phyloP scores from a whole-genome alignment of 2,329 filamentous ascomycete species.

The Aureobasidium melanogenum region DNA sequence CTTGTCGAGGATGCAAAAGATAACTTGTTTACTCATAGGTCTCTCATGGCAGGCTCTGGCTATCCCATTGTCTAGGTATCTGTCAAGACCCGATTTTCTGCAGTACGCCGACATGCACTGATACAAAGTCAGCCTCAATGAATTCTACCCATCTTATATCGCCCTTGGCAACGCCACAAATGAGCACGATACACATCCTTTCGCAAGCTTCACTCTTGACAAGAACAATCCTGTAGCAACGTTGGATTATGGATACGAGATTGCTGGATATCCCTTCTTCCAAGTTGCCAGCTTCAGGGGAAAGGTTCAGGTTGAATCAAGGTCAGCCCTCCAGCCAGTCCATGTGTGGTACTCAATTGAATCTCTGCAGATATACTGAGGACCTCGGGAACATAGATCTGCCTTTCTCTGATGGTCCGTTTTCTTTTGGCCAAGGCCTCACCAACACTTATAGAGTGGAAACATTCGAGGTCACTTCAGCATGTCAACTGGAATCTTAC shows the following conservation, averaged over 20 bases:
- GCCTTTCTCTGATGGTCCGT: conserved; percentile 27
- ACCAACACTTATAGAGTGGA: conserved; percentile 31
- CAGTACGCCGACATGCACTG: neutral
- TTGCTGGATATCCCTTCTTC: conserved; percentile 28
- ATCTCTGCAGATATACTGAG: conserved; percentile 23
- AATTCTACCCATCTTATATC: neutral
- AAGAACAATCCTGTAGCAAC: conserved; percentile 14
- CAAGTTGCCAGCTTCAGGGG: conserved; percentile 20
- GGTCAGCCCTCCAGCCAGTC: conserved; percentile 15
- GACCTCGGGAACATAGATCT: conserved; percentile 22
- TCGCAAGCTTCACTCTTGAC: neutral
- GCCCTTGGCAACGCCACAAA: neutral
- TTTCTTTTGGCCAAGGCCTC: conserved; percentile 21
- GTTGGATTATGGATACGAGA: conserved; percentile 27
- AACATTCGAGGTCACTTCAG: conserved; percentile 29
- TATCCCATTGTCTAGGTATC: neutral
- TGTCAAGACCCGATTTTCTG: neutral
- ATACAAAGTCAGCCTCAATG: neutral
- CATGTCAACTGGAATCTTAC: conserved; percentile 24
- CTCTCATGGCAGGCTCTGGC: neutral
- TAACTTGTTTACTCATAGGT: neutral
- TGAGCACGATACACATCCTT: neutral
- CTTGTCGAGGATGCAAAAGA: neutral
- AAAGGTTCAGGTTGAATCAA: conserved; percentile 25
- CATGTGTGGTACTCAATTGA: neutral